Percentiles rank a stretch among this genome's conserved stretches.
Conservation (phyloP, 1,284 basidiomycete species). For the Cutaneotrichosporon mucoides region DNA sequence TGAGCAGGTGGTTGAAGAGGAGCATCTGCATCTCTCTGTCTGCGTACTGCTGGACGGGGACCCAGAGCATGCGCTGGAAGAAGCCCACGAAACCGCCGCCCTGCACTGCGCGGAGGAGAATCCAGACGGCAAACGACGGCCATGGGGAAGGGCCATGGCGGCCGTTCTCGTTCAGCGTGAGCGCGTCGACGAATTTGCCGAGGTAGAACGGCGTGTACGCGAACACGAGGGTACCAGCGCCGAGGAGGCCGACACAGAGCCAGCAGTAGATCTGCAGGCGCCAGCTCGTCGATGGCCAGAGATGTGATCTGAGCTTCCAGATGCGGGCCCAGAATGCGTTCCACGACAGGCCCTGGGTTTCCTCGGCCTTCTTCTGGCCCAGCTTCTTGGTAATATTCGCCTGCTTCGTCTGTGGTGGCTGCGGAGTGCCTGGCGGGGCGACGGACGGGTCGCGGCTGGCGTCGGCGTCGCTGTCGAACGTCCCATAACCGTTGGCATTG, state of each 20-base stretch:
- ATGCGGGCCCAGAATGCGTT: slow-evolving; percentile 33
- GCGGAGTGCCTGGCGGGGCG: neutral
- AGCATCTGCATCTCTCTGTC: slow-evolving; percentile 87
- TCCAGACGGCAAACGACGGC: slow-evolving; percentile 35
- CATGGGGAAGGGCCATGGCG: slow-evolving; percentile 16
- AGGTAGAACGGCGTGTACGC: slow-evolving; percentile 33
- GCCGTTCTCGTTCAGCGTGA: slow-evolving; percentile 22
- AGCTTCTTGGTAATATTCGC: slow-evolving; percentile 36
- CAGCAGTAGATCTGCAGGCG: slow-evolving; percentile 35
- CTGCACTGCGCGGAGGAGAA: slow-evolving; percentile 28
- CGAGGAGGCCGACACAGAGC: slow-evolving; percentile 28
- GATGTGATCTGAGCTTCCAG: slow-evolving; percentile 33
- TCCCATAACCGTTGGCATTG: slow-evolving; percentile 25
- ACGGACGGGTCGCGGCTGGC: slow-evolving; percentile 9
- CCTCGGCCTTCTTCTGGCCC: slow-evolving; percentile 34
- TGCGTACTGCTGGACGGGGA: slow-evolving; percentile 89
- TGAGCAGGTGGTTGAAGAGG: slow-evolving; percentile 87
- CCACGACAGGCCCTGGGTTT: slow-evolving; percentile 23
- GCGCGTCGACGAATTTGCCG: slow-evolving; percentile 32
- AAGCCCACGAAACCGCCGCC: slow-evolving; percentile 65
- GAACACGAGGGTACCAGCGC: slow-evolving; percentile 19
- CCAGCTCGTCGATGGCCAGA: slow-evolving; percentile 42
- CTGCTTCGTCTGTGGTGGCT: slow-evolving; percentile 2
- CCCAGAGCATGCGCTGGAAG: slow-evolving; percentile 91
- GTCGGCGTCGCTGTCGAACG: slow-evolving; percentile 23